phyloP scores from a whole-genome alignment of 2,329 filamentous ascomycete genomes.

The Sporothrix schenckii region DNA sequence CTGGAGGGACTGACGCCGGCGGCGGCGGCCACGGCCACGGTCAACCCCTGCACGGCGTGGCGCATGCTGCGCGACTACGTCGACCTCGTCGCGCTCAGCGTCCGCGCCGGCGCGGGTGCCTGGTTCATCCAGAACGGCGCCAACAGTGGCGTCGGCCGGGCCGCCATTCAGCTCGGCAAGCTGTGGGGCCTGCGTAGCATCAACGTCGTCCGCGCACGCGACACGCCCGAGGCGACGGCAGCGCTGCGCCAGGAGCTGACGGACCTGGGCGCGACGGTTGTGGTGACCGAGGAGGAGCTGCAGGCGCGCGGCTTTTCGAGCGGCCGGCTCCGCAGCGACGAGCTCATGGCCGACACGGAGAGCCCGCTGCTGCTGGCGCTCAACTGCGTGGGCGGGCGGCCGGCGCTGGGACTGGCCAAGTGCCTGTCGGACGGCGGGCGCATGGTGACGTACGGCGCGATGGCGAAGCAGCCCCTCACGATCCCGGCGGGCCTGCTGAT shows the following conservation, averaged over 20 bases:
- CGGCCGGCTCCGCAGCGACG: slow-evolving; percentile 54
- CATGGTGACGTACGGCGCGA: slow-evolving; percentile 92
- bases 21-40: slow-evolving; percentile 83
- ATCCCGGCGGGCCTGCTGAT: slow-evolving; percentile 85
- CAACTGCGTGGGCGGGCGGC: slow-evolving; percentile 92
- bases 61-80: slow-evolving; percentile 85
- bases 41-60: slow-evolving; percentile 95
- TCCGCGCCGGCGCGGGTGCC: slow-evolving; percentile 66
- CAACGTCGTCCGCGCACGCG: slow-evolving; percentile 79
- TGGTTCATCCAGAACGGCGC: slow-evolving; percentile 98
- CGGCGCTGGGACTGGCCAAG: slow-evolving; percentile 76
- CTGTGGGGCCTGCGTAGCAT: slow-evolving; percentile 90
- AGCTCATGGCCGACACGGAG: slow-evolving; percentile 64
- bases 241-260: slow-evolving; percentile 57
- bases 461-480: slow-evolving; percentile 83
- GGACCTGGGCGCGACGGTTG: slow-evolving; percentile 59
- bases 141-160: slow-evolving; percentile 88
- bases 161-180: slow-evolving; percentile 82
- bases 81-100: slow-evolving; percentile 51
- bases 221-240: slow-evolving; percentile 65
- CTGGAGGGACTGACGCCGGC: slow-evolving; percentile 61
- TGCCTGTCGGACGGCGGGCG: slow-evolving; percentile 68
- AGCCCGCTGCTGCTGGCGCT: slow-evolving; percentile 71
- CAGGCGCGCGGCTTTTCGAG: slow-evolving; percentile 60
- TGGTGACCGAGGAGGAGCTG: slow-evolving; percentile 61